These are phyloP conservation scores for Alternaria gaisen DNA, from an alignment of 2,329 filamentous ascomycete genomes.

Conservation along the genomic window DNA sequence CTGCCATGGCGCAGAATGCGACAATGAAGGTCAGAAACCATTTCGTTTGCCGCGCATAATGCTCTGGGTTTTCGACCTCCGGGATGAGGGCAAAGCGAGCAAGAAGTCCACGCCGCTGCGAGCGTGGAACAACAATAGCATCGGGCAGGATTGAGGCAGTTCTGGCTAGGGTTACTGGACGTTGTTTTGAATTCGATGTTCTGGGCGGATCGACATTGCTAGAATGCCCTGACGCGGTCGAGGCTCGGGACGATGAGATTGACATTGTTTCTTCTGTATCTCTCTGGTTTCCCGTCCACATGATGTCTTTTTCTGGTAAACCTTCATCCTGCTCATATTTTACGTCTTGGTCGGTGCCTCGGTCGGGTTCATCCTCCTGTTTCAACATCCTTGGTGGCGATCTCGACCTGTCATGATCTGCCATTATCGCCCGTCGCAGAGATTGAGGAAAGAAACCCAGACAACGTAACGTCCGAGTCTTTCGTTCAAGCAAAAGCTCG, in stretches of 20 bases:
- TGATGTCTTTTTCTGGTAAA: slow-evolving; percentile 16
- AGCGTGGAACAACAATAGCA: slow-evolving; percentile 59
- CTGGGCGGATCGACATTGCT: slow-evolving; percentile 13
- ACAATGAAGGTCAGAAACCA: slow-evolving; percentile 84
- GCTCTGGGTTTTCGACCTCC: slow-evolving; percentile 78
- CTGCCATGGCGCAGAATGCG: slow-evolving; percentile 77
- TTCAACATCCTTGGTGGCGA: slow-evolving; percentile 6
- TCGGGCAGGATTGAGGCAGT: slow-evolving; percentile 49
- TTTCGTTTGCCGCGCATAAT: slow-evolving; percentile 78
- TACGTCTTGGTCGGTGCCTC: slow-evolving; percentile 5
- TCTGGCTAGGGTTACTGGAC: slow-evolving; percentile 32
- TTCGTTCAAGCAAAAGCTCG: background rate
- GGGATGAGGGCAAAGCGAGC: slow-evolving; percentile 75
- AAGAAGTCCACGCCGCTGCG: slow-evolving; percentile 74
- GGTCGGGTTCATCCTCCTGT: background rate
- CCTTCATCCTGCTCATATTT: background rate
- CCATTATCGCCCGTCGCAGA: background rate
- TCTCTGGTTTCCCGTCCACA: slow-evolving; percentile 3
- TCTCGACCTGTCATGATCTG: background rate
- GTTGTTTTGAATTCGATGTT: slow-evolving; percentile 6
- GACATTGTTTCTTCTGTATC: slow-evolving; percentile 29
- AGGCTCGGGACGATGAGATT: slow-evolving; percentile 34
- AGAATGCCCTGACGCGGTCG: slow-evolving; percentile 31
- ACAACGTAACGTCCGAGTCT: background rate
- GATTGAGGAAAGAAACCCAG: background rate